Percentiles rank a stretch among this genome's conserved stretches.
phyloP scores from a whole-genome alignment of 2,329 filamentous ascomycete species.

The Cladobotryum protrusum region DNA sequence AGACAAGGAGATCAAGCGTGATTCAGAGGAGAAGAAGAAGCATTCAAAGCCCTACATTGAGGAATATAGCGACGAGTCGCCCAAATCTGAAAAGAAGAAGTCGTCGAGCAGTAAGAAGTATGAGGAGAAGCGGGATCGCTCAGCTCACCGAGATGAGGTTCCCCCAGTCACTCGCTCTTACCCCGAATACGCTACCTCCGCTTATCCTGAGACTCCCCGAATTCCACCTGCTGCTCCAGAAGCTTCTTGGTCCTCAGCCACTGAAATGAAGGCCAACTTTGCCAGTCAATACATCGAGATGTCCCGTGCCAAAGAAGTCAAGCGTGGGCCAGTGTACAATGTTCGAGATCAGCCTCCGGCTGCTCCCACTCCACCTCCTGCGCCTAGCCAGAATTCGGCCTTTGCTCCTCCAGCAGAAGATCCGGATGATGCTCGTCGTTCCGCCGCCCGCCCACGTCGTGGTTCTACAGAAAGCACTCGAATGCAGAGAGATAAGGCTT shows the following conservation, averaged over 20 bases:
- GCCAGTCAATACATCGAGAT: constrained; percentile 28
- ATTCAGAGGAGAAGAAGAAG: constrained; percentile 32
- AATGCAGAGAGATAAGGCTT: constrained; percentile 22
- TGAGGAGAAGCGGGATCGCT: constrained; percentile 32
- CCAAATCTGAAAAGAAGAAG: constrained; percentile 33
- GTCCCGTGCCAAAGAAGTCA: constrained; percentile 21
- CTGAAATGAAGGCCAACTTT: constrained; percentile 16
- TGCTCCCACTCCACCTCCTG: constrained; percentile 32
- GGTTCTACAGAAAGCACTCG: constrained; percentile 24
- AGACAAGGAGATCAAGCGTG: constrained; percentile 33
- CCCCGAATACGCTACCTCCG: constrained; percentile 4
- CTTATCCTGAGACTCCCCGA: constrained; percentile 9
- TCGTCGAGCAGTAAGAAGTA: constrained; percentile 31
- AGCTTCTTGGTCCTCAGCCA: constrained; percentile 13
- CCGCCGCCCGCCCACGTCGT: constrained; percentile 28
- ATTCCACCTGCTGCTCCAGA: constrained; percentile 17
- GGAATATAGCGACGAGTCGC: constrained; percentile 25
- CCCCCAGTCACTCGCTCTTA: constrained; percentile 10
- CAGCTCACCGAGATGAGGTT: constrained; percentile 27
- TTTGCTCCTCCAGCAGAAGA: constrained; percentile 26
- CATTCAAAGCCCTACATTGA: constrained; percentile 31
- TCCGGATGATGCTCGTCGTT: constrained; percentile 27
- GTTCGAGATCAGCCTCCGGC: constrained; percentile 23
- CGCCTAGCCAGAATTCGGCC: constrained; percentile 19
- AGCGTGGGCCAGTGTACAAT: constrained; percentile 19